These are phyloP conservation scores for Aspergillus sp. DNA, from an alignment of 2,329 filamentous ascomycete genomes.

Conservation along the genomic window DNA sequence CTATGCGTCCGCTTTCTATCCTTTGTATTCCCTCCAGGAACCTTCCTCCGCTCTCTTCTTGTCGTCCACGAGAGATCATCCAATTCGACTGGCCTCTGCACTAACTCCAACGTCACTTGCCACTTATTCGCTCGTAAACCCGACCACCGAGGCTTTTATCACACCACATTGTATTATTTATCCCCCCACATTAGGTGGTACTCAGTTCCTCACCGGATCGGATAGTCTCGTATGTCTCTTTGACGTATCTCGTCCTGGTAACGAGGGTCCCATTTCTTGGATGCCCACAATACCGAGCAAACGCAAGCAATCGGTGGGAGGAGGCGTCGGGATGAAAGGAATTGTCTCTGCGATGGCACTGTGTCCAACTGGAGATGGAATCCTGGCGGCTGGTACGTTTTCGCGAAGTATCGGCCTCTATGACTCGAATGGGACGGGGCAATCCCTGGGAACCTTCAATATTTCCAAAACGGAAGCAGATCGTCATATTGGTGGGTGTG, in stretches of 20 bases:
- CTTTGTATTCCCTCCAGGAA: conserved; percentile 54
- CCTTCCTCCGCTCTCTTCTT: conserved; percentile 52
- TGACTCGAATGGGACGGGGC: conserved; percentile 49
- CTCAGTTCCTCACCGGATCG: conserved; percentile 58
- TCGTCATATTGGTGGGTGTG: conserved; percentile 47
- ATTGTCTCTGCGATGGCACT: conserved; percentile 54
- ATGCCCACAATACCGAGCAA: conserved; percentile 52
- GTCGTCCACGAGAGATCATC: conserved; percentile 53
- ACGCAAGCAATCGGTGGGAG: conserved; percentile 47
- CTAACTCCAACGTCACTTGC: conserved; percentile 50
- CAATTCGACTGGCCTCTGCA: conserved; percentile 58
- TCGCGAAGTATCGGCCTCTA: conserved; percentile 59
- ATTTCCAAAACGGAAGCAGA: conserved; percentile 43
- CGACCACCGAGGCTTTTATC: conserved; percentile 57
- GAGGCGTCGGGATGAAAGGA: conserved; percentile 55
- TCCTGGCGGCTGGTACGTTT: conserved; percentile 60
- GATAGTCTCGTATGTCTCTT: conserved; percentile 56
- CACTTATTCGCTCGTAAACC: conserved; percentile 56
- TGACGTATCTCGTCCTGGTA: conserved; percentile 51
- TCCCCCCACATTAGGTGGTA: conserved; percentile 43
- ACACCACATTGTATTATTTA: conserved; percentile 58
- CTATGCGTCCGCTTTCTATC: conserved; percentile 56
- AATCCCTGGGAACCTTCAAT: conserved; percentile 53
- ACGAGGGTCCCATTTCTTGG: conserved; percentile 46
- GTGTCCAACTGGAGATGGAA: conserved; percentile 41